Evolutionary conservation across 352 stramenopile genomes (phyloP).

Genomic region (Lagenidium giganteum): DNA sequence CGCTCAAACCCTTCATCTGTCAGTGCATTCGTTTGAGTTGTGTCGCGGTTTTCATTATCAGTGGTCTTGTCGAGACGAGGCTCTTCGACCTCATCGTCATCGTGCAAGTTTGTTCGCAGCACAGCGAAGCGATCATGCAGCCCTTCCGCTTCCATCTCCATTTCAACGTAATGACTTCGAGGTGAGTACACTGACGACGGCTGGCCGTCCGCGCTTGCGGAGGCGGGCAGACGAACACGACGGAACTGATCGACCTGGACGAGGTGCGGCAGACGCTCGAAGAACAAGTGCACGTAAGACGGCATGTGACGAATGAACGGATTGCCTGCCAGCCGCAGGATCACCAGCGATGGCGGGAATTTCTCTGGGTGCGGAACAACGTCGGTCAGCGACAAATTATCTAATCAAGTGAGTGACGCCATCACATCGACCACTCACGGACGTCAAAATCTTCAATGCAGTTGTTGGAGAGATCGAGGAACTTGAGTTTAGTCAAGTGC

Average conservation of each 20-base stretch:
- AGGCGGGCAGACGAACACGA: conserved; percentile 7
- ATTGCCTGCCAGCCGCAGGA: conserved; percentile 49
- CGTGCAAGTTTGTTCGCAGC: too few relatives aligned
- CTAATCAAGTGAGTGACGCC: background rate
- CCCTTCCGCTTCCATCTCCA: conserved; percentile 28
- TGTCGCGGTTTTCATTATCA: conserved; percentile 22
- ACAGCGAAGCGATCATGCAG: too few relatives aligned
- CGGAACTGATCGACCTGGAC: conserved; percentile 53
- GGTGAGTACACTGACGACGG: conserved; percentile 16
- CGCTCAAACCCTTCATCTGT: conserved; percentile 40
- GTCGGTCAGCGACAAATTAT: background rate
- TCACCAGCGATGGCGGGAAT: conserved; percentile 47
- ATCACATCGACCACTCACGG: too few relatives aligned
- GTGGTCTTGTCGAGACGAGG: too few relatives aligned
- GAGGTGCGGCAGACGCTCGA: conserved; percentile 54
- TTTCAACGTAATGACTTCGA: conserved; percentile 25
- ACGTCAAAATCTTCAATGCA: conserved; percentile 63
- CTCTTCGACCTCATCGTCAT: too few relatives aligned
- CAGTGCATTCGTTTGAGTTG: conserved; percentile 14
- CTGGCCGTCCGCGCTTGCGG: background rate
- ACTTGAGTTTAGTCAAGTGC: conserved; percentile 62
- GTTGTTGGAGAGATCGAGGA: conserved; percentile 76
- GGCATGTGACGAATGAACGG: conserved; percentile 53
- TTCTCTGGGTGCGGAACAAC: conserved; percentile 17
- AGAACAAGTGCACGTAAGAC: conserved; percentile 50